Evolutionary conservation across 768 basidiomycete species (phyloP), one percentile per base, ranked within the genome.

Genomic region (Psilocybe sp.): DNA sequence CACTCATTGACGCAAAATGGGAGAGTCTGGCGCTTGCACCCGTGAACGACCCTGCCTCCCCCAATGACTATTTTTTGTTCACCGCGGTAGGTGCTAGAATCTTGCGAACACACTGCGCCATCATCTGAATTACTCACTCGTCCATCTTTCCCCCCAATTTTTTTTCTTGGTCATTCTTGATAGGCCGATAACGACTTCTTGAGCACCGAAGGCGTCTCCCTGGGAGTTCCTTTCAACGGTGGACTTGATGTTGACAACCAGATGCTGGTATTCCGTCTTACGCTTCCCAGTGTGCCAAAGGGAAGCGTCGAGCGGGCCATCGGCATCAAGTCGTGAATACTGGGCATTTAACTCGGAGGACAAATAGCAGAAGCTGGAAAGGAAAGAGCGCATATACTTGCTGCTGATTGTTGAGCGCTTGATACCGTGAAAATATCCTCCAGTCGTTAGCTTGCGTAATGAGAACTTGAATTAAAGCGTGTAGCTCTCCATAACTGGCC

Each of bases 51-150:
- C 63, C 71, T 1, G 62, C 55, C 1, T 75, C 68, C 62, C 85
- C 85, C 0, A 66, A 87, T 53, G 85, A 87, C 57, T 86, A 77
- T 60, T 87, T 87, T 71, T 64, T 87, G 34, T 82, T 86, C 68
- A 79, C 79, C 11, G 77, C 72, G 4, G 82, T 83, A 59, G 20
- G 81, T 69, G n/a, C n/a, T n/a, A 15, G 12, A n/a, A 18, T 16
- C 20, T 14, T 23, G 23, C 23, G 7, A 28, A 28, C 7, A 13
- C 9, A 23, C 12, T n/a, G n/a, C n/a, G n/a, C 36, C 5, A 39
- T 37, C 51, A 23, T 31, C 33, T 35, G 35, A 28, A 13, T 41
- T 28, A 28, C 33, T 20, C 6, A 18, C 12, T 6, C 36, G 33
- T n/a, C n/a, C n/a, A n/a, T n/a, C n/a, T n/a, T n/a, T n/a, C n/a